Conservation (phyloP, 2,329 filamentous ascomycete genomes). For the Ophiocordyceps unilateralis region DNA sequence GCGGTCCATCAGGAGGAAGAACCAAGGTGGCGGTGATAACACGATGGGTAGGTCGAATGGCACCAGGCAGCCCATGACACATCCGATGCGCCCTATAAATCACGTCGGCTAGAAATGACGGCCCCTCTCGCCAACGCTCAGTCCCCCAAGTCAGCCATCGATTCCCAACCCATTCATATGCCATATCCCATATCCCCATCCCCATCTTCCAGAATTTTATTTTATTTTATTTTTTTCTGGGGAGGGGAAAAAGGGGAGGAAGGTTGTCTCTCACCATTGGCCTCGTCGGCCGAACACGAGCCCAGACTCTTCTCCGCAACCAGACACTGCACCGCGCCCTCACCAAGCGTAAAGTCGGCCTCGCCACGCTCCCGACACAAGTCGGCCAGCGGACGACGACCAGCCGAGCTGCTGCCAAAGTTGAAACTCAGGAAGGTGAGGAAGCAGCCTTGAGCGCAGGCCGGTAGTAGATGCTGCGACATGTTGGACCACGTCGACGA, state of each 20-base stretch:
- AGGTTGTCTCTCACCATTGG: conserved; percentile 17
- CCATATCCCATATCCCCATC: too few relatives aligned
- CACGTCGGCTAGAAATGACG: conserved; percentile 11
- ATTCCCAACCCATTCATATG: too few relatives aligned
- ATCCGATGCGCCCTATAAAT: conserved; percentile 37
- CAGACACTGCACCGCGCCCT: conserved; percentile 52
- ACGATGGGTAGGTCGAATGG: conserved; percentile 38
- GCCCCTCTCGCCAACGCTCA: not conserved
- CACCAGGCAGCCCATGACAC: conserved; percentile 32
- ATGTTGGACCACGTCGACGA: too few relatives aligned
- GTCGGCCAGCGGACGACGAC: conserved; percentile 37
- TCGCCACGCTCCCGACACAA: conserved; percentile 43
- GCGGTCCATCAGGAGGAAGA: too few relatives aligned
- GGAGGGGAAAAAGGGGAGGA: not conserved
- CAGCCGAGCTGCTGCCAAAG: conserved; percentile 29
- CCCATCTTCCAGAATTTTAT: too few relatives aligned
- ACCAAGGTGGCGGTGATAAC: conserved; percentile 43
- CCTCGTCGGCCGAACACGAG: conserved; percentile 31
- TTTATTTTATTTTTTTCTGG: too few relatives aligned
- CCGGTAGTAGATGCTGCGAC: too few relatives aligned
- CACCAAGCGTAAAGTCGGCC: conserved; percentile 52
- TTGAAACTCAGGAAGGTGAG: conserved; percentile 28
- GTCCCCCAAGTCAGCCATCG: too few relatives aligned
- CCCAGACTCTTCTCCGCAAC: conserved; percentile 31
- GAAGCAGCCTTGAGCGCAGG: conserved; percentile 47